A percentile compares a stretch with the other conserved stretches of the same genome.
Evolutionary conservation across 164 flowering plant genomes (phyloP).

Genomic region (Macadamia tetraphylla): DNA sequence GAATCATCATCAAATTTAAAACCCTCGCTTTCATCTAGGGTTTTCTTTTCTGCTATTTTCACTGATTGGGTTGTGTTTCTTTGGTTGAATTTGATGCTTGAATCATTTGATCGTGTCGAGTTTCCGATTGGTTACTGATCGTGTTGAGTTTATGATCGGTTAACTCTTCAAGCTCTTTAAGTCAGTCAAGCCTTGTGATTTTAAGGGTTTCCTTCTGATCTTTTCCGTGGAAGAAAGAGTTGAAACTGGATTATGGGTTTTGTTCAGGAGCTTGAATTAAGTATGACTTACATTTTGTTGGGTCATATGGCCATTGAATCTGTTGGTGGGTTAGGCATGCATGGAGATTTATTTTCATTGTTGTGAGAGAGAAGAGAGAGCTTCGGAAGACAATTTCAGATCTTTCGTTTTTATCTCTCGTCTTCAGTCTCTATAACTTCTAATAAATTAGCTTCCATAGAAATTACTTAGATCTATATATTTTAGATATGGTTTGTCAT

Average conservation of each 20-base stretch:
- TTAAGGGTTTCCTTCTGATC: constrained; percentile 10
- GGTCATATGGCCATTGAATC: neutral
- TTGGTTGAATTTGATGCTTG: neutral
- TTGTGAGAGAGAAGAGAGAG: no score
- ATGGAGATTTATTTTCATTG: neutral
- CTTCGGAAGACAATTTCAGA: no score
- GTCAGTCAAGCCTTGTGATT: neutral
- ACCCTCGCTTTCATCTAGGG: neutral
- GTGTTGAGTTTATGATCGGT: neutral
- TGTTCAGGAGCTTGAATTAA: constrained; percentile 6
- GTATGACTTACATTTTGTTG: constrained; percentile 1
- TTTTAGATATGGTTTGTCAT: no score
- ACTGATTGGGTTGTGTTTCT: no score
- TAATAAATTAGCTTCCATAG: no score
- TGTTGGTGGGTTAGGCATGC: constrained; percentile 1
- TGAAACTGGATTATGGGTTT: constrained; percentile 3
- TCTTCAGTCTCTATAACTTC: no score
- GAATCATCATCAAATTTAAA: neutral
- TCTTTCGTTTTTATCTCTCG: no score
- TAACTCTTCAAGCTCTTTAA: neutral
- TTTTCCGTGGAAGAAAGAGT: neutral
- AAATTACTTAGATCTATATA: no score
- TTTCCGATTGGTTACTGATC: no score
- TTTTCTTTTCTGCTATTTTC: no score
- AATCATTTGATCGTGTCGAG: constrained; percentile 3